Percentiles rank a stretch among this genome's conserved stretches.
phyloP scores from a whole-genome alignment of 2,329 filamentous ascomycete species.

The Lachnellula arida region DNA sequence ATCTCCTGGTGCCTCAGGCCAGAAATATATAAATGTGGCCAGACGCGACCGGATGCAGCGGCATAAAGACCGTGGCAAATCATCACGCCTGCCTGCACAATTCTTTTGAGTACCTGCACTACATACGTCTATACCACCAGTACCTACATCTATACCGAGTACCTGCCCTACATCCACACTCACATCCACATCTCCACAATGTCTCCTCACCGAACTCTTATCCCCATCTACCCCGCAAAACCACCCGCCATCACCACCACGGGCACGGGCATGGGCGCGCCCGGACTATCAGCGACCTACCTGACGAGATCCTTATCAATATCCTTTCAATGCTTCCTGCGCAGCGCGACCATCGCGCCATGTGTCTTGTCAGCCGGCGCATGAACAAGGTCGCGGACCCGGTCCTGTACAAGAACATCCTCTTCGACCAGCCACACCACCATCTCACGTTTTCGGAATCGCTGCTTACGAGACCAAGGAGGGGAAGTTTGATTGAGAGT shows the following conservation, averaged over 20 bases:
- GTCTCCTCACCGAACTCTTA: neutral
- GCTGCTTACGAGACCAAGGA: slow-evolving; percentile 41
- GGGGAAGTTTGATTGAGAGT: slow-evolving; percentile 43
- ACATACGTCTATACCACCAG: neutral
- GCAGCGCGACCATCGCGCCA: slow-evolving; percentile 39
- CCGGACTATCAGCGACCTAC: slow-evolving; percentile 25
- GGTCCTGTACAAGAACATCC: slow-evolving; percentile 43
- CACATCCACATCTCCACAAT: neutral
- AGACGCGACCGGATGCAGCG: no score
- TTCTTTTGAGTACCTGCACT: neutral
- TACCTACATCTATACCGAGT: neutral
- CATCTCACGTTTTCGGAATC: slow-evolving; percentile 46
- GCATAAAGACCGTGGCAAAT: no score
- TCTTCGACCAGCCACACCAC: slow-evolving; percentile 43
- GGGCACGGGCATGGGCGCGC: neutral
- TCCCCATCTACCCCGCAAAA: neutral
- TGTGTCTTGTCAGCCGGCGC: slow-evolving; percentile 40
- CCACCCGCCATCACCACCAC: neutral
- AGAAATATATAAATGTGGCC: no score
- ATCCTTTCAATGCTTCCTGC: slow-evolving; percentile 38
- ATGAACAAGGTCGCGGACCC: slow-evolving; percentile 44
- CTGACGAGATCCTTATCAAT: slow-evolving; percentile 37
- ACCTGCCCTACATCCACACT: neutral
- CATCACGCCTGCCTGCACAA: no score
- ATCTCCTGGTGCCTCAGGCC: no score